Percentiles rank a stretch among this genome's conserved stretches.
phyloP scores from a whole-genome alignment of 768 basidiomycete genomes.

The Rhodotorula babjevae region DNA sequence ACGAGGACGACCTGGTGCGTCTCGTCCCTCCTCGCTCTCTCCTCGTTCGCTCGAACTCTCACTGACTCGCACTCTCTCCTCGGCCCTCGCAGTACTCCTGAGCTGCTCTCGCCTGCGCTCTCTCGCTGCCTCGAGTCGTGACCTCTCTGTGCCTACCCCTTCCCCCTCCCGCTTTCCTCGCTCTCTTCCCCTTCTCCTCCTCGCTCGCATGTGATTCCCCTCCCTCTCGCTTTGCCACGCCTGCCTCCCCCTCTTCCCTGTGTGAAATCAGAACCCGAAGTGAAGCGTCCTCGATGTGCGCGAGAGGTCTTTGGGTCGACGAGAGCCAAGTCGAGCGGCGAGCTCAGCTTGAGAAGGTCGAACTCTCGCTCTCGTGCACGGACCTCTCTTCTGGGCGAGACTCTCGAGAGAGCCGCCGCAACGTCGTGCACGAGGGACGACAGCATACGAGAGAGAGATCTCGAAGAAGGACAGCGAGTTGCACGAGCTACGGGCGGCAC shows the following conservation, averaged over 20 bases:
- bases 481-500: too few relatives aligned
- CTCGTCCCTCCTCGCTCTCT: background rate
- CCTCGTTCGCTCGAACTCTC: background rate
- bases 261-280: background rate
- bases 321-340: background rate
- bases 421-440: too few relatives aligned
- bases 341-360: background rate
- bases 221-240: background rate
- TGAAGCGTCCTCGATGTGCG: background rate
- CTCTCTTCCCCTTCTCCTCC: background rate
- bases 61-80: background rate
- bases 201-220: background rate
- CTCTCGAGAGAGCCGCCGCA: too few relatives aligned
- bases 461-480: too few relatives aligned
- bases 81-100: background rate
- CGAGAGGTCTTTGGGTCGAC: too few relatives aligned
- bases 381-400: too few relatives aligned
- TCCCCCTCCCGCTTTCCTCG: background rate
- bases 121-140: background rate
- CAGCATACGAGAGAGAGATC: too few relatives aligned
- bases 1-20: constrained; percentile 41
- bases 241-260: background rate
- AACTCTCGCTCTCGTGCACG: too few relatives aligned
- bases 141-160: background rate
- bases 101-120: background rate